These are phyloP conservation scores for Meira miltonrushii DNA, from an alignment of 1,284 basidiomycete species.

Conservation along the genomic window DNA sequence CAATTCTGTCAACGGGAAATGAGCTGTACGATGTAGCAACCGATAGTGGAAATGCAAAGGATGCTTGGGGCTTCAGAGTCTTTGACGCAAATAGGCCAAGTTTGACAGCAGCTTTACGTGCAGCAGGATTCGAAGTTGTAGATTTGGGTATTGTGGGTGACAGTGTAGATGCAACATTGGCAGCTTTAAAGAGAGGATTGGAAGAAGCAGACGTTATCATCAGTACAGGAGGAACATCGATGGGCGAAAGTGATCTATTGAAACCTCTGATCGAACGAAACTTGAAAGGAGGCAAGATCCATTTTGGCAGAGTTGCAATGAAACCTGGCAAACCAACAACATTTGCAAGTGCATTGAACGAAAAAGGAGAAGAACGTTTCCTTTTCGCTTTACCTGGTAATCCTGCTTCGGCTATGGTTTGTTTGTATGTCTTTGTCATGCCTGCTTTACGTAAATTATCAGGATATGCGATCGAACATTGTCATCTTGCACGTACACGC, in stretches of 20 bases:
- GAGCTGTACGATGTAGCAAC: slow-evolving; percentile 67
- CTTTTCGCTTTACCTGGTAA: slow-evolving; percentile 82
- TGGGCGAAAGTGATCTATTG: slow-evolving; percentile 78
- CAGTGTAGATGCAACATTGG: slow-evolving; percentile 64
- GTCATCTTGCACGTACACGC: slow-evolving; percentile 56
- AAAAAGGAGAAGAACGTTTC: slow-evolving; percentile 46
- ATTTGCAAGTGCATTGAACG: slow-evolving; percentile 68
- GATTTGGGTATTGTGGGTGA: slow-evolving; percentile 76
- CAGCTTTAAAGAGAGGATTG: slow-evolving; percentile 61
- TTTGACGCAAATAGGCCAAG: slow-evolving; percentile 76
- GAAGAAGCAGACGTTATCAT: slow-evolving; percentile 67
- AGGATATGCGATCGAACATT: slow-evolving; percentile 16
- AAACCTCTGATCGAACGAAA: slow-evolving; percentile 80
- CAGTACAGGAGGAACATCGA: slow-evolving; percentile 81
- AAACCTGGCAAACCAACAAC: slow-evolving; percentile 62
- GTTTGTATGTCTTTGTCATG: slow-evolving; percentile 76
- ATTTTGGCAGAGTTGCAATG: slow-evolving; percentile 67
- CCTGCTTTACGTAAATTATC: slow-evolving; percentile 67
- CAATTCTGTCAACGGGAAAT: slow-evolving; percentile 77
- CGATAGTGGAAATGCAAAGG: slow-evolving; percentile 12
- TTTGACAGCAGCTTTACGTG: slow-evolving; percentile 64
- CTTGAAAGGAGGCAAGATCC: slow-evolving; percentile 64
- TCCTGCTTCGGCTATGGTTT: slow-evolving; percentile 80
- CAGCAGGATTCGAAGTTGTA: slow-evolving; percentile 69
- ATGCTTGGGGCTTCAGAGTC: slow-evolving; percentile 36